A percentile compares a stretch with the other conserved stretches of the same genome.
Evolutionary conservation across 192 early-diverging fungal genomes (phyloP).

Genomic region (Gonapodya prolifera): DNA sequence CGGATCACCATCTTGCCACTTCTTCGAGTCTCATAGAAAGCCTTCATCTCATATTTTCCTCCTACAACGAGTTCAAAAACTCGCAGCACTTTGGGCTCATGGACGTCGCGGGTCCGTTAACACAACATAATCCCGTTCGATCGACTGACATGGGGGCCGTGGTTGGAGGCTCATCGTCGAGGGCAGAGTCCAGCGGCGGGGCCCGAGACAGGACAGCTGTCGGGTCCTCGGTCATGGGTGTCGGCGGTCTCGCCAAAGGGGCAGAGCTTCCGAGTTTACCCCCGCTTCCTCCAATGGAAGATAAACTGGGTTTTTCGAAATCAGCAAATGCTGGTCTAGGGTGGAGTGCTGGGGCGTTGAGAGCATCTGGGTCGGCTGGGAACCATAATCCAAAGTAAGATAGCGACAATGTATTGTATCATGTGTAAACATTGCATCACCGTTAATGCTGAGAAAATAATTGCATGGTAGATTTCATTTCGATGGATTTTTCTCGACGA

Average conservation of each 20-base stretch:
- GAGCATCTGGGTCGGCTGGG: neutral
- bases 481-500: neutral
- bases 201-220: neutral
- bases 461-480: neutral
- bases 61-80: constrained; percentile 48
- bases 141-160: neutral
- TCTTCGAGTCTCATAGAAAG: constrained; percentile 21
- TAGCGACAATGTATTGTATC: neutral
- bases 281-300: neutral
- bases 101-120: constrained; percentile 7
- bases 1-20: constrained; percentile 3
- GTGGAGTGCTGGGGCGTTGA: neutral
- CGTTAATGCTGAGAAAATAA: no score
- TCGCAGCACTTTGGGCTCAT: constrained; percentile 42
- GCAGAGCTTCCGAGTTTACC: neutral
- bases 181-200: neutral
- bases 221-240: neutral
- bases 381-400: neutral
- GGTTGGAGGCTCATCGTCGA: neutral
- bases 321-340: neutral
- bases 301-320: neutral
- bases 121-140: neutral
- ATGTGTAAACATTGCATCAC: no score
- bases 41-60: constrained; percentile 34
- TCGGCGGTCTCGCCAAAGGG: neutral